phyloP scores from a whole-genome alignment of 352 stramenopile species.

The Phytophthora europaea region DNA sequence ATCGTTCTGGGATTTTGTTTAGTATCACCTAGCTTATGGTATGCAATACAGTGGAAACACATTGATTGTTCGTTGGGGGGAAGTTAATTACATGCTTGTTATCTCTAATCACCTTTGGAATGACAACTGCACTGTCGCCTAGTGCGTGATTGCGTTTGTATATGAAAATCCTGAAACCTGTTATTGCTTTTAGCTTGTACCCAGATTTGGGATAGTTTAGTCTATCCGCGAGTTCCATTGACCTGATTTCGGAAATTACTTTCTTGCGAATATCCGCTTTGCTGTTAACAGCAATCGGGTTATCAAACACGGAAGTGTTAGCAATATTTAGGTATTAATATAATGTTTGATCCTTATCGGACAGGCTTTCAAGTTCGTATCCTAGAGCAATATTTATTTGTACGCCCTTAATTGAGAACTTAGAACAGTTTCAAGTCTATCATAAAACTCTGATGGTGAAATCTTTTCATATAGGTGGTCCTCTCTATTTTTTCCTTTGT shows the following conservation, averaged over 20 bases:
- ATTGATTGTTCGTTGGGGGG: slow-evolving; percentile 16
- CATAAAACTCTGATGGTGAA: no score
- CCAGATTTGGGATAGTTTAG: slow-evolving; percentile 23
- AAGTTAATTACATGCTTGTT: slow-evolving; percentile 18
- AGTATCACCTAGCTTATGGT: not conserved
- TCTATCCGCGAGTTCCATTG: slow-evolving; percentile 23
- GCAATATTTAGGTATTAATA: slow-evolving; percentile 2
- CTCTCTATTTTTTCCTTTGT: no score
- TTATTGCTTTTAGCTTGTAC: slow-evolving; percentile 22
- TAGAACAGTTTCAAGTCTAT: no score
- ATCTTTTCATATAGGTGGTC: no score
- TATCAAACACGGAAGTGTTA: slow-evolving; percentile 16
- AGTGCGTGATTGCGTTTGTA: slow-evolving; percentile 26
- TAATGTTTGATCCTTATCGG: not conserved
- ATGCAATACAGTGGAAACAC: slow-evolving; percentile 9
- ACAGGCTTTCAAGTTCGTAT: slow-evolving; percentile 9
- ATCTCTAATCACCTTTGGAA: slow-evolving; percentile 1
- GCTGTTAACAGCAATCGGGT: slow-evolving; percentile 21
- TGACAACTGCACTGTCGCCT: slow-evolving; percentile 8
- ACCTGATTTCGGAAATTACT: slow-evolving; percentile 15
- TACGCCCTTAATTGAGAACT: no score
- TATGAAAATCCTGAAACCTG: slow-evolving; percentile 25
- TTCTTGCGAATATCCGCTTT: slow-evolving; percentile 21
- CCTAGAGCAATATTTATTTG: slow-evolving; percentile 14
- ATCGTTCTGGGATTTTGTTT: not conserved